Percentiles rank a stretch among this genome's conserved stretches.
These are phyloP conservation scores for Atkinsonella texensis DNA, from an alignment of 2,329 filamentous ascomycete species.

Conservation along the genomic window DNA sequence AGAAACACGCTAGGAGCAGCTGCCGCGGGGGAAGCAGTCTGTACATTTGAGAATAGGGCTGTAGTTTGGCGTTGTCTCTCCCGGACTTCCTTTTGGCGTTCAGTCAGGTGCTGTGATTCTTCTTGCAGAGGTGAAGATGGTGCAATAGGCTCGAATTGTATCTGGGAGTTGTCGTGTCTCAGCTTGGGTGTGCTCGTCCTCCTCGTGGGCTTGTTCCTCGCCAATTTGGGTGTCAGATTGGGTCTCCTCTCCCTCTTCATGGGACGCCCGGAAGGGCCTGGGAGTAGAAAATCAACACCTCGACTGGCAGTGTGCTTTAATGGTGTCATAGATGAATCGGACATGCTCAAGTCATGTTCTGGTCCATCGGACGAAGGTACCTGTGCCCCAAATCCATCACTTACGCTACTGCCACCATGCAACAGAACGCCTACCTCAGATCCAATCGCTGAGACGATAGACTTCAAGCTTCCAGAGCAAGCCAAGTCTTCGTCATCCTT, in stretches of 20 bases:
- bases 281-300: slow-evolving; percentile 6
- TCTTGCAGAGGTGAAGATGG: slow-evolving; percentile 39
- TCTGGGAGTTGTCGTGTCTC: slow-evolving; percentile 72
- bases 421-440: slow-evolving; percentile 35
- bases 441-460: slow-evolving; percentile 49
- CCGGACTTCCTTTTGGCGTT: slow-evolving; percentile 66
- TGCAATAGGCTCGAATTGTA: slow-evolving; percentile 61
- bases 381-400: slow-evolving; percentile 26
- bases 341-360: slow-evolving; percentile 31
- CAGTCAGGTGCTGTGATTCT: slow-evolving; percentile 66
- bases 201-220: slow-evolving; percentile 14
- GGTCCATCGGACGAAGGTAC: slow-evolving; percentile 33
- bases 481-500: slow-evolving; percentile 44
- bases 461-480: slow-evolving; percentile 54
- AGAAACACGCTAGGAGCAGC: slow-evolving; percentile 12
- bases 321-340: slow-evolving; percentile 20
- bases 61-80: slow-evolving; percentile 58
- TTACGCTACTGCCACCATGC: slow-evolving; percentile 29
- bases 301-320: slow-evolving; percentile 14
- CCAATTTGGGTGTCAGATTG: slow-evolving; percentile 16
- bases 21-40: slow-evolving; percentile 32
- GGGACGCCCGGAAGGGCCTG: slow-evolving; percentile 11
- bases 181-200: slow-evolving; percentile 36
- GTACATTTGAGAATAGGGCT: slow-evolving; percentile 56
- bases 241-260: slow-evolving; percentile 17